Percentiles rank a stretch among this genome's conserved stretches.
Evolutionary conservation across 345 rosid species (phyloP).

Genomic region (Sisymbrium altissimum): DNA sequence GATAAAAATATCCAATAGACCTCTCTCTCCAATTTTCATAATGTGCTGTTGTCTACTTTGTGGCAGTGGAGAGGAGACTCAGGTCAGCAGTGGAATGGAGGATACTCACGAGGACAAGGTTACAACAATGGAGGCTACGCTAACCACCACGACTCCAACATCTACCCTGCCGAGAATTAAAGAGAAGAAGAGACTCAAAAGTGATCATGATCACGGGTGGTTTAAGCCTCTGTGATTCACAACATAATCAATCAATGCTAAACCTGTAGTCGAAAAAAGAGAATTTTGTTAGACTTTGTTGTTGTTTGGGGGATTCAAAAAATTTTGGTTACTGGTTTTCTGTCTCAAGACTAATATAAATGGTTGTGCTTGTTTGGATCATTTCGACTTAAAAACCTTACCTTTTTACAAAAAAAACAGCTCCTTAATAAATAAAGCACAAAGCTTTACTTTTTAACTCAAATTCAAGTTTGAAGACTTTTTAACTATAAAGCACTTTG

Average conservation of each 20-base stretch:
- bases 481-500: neutral
- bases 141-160: constrained; percentile 33
- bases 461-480: neutral
- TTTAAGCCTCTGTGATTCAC: constrained; percentile 7
- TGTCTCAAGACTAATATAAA: constrained; percentile 6
- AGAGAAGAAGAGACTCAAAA: constrained; percentile 7
- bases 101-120: constrained; percentile 61
- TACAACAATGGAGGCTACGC: constrained; percentile 64
- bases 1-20: neutral
- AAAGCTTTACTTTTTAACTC: neutral
- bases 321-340: constrained; percentile 30
- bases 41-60: neutral
- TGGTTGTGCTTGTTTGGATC: constrained; percentile 7
- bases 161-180: constrained; percentile 15
- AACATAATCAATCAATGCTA: constrained; percentile 4
- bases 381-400: neutral
- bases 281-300: constrained; percentile 28
- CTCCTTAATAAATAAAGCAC: neutral
- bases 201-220: neutral
- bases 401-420: neutral
- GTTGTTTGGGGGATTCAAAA: constrained; percentile 13
- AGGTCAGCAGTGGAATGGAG: constrained; percentile 72
- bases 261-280: constrained; percentile 18
- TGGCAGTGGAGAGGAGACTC: constrained; percentile 78
- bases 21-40: neutral